Evolutionary conservation across 164 flowering plant species (phyloP).

Genomic region (Sextonia rubra): DNA sequence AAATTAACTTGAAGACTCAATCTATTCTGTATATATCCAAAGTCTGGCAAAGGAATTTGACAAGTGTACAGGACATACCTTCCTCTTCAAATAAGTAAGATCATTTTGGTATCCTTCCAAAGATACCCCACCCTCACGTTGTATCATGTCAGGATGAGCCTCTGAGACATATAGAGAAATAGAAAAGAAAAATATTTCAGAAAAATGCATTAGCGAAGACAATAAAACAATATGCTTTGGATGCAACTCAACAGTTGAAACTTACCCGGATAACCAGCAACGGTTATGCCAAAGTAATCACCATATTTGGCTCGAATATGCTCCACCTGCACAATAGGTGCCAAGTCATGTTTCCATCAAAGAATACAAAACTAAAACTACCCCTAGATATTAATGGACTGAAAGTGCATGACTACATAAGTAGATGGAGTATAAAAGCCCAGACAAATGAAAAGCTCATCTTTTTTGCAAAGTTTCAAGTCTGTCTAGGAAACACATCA

Average conservation of each 20-base stretch:
- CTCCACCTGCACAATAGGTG: slow-evolving; percentile 45
- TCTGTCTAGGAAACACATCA: not conserved
- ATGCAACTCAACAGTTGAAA: not conserved
- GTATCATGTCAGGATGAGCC: slow-evolving; percentile 94
- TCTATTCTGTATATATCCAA: too few species aligned
- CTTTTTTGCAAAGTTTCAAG: not conserved
- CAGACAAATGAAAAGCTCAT: not conserved
- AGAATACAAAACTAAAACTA: not conserved
- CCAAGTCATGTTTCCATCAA: not conserved
- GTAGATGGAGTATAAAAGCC: not conserved
- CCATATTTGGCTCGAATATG: slow-evolving; percentile 73
- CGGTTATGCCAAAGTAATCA: slow-evolving; percentile 93
- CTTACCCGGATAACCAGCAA: slow-evolving; percentile 97
- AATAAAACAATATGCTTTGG: not conserved
- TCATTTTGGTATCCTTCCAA: slow-evolving; percentile 65
- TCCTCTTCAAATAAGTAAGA: slow-evolving; percentile 78
- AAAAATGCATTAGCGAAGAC: not conserved
- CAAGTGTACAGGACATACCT: slow-evolving; percentile 34
- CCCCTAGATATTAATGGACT: not conserved
- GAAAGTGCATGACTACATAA: not conserved
- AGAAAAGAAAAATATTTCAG: not conserved
- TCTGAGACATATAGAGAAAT: slow-evolving; percentile 34
- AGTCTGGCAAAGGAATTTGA: not conserved
- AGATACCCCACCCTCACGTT: slow-evolving; percentile 55
- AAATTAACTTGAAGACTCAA: not conserved